These are phyloP conservation scores for Gossypium bickii DNA, from an alignment of 345 rosid species.

Conservation along the genomic window DNA sequence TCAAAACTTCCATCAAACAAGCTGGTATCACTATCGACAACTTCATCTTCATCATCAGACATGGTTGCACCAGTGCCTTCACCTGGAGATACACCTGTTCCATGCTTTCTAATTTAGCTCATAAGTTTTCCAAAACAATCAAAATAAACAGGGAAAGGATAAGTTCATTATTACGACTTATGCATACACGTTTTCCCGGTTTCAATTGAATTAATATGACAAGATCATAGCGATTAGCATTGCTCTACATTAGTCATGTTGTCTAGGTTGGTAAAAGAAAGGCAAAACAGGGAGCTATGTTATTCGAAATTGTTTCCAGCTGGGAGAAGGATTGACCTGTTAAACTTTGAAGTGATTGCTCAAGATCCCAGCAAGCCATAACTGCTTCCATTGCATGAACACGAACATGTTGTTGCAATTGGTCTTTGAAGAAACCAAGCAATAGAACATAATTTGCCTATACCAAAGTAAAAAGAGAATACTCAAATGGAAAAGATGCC, in stretches of 20 bases:
- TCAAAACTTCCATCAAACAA: conserved; percentile 37
- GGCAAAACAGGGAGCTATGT: background rate
- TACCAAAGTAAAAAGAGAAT: conserved; percentile 23
- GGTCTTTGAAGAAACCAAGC: conserved; percentile 75
- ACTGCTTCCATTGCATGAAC: conserved; percentile 93
- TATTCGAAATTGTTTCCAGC: background rate
- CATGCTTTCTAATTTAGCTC: conserved; percentile 14
- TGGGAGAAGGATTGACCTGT: conserved; percentile 36
- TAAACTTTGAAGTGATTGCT: conserved; percentile 65
- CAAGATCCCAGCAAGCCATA: conserved; percentile 83
- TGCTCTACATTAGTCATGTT: background rate
- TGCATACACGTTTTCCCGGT: background rate
- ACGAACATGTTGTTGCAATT: conserved; percentile 81
- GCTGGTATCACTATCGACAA: conserved; percentile 60
- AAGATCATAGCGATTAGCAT: background rate
- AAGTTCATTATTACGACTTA: background rate
- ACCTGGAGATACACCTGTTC: conserved; percentile 67
- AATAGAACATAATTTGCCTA: conserved; percentile 72
- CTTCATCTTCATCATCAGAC: conserved; percentile 87
- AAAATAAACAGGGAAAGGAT: background rate
- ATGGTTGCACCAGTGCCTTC: conserved; percentile 85
- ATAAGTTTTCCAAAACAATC: background rate
- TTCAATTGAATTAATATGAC: background rate
- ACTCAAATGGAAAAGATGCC: conserved; percentile 11
- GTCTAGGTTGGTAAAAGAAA: background rate